These are phyloP conservation scores for Neonectria faginata DNA, from an alignment of 2,329 filamentous ascomycete genomes.

Conservation along the genomic window DNA sequence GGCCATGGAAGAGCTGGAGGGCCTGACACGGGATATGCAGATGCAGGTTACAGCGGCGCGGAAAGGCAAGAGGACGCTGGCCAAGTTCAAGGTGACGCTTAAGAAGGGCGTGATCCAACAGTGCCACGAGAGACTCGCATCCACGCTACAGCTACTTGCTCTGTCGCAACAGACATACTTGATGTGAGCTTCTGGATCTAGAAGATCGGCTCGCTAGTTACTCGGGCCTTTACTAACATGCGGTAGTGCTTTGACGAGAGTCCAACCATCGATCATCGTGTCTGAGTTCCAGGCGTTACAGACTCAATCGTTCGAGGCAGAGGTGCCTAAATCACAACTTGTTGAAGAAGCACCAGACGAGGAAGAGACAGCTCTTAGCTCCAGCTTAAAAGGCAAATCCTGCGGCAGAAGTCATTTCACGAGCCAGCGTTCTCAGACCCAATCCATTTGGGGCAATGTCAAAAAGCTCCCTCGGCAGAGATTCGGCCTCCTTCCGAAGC, in stretches of 20 bases:
- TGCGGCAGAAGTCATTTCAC: too few species aligned
- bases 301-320: fast-evolving
- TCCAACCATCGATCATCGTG: slow-evolving; percentile 14
- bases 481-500: neutral
- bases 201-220: neutral
- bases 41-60: slow-evolving; percentile 1
- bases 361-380: neutral
- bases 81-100: slow-evolving; percentile 17
- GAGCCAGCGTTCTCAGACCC: neutral
- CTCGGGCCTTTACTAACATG: neutral
- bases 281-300: slow-evolving; percentile 11
- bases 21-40: slow-evolving; percentile 15
- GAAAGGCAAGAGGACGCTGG: neutral
- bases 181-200: slow-evolving; percentile 9
- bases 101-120: slow-evolving; percentile 26
- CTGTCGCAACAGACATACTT: slow-evolving; percentile 32
- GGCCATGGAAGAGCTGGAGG: slow-evolving; percentile 16
- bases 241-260: slow-evolving; percentile 24
- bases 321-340: neutral
- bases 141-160: slow-evolving; percentile 12
- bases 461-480: neutral
- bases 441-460: neutral
- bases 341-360: neutral
- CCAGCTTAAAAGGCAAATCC: neutral
- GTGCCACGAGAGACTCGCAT: slow-evolving; percentile 18